Conservation (phyloP, 306 rosid genomes). For the Castanospermum australe region DNA sequence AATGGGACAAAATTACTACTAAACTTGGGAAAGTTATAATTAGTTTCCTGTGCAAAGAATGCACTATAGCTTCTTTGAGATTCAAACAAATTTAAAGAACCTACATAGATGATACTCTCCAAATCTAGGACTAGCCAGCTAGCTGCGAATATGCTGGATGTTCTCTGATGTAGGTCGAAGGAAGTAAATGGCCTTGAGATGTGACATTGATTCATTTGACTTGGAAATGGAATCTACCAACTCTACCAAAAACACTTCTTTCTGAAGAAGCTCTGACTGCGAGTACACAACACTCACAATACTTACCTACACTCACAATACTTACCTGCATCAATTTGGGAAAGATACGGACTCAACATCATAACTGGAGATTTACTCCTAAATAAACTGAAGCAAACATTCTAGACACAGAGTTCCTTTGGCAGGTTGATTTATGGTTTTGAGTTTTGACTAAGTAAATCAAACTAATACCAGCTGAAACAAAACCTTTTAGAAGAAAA, state of each 20-base stretch:
- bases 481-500: too few relatives aligned
- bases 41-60: slow-evolving; percentile 1
- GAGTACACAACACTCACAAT: slow-evolving; percentile 90
- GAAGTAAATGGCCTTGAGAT: slow-evolving; percentile 91
- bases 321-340: slow-evolving; percentile 66
- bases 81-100: slow-evolving; percentile 38
- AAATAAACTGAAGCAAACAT: background rate
- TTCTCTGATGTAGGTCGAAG: slow-evolving; percentile 87
- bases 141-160: slow-evolving; percentile 73
- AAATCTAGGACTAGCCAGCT: slow-evolving; percentile 79
- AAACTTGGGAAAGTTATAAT: slow-evolving; percentile 25
- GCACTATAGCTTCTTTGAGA: background rate
- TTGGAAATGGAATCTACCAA: slow-evolving; percentile 75
- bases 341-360: background rate
- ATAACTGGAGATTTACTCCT: background rate
- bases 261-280: slow-evolving; percentile 90
- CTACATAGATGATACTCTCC: slow-evolving; percentile 93
- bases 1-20: slow-evolving; percentile 20
- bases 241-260: slow-evolving; percentile 92
- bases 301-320: too few relatives aligned
- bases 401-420: background rate
- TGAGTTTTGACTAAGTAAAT: slow-evolving; percentile 1
- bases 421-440: background rate
- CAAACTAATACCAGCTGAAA: slow-evolving; percentile 9
- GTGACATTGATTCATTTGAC: slow-evolving; percentile 88